Percentiles rank a stretch among this genome's conserved stretches.
These are phyloP conservation scores for Canna indica DNA, from an alignment of 176 grass and related monocot species.

Conservation along the genomic window DNA sequence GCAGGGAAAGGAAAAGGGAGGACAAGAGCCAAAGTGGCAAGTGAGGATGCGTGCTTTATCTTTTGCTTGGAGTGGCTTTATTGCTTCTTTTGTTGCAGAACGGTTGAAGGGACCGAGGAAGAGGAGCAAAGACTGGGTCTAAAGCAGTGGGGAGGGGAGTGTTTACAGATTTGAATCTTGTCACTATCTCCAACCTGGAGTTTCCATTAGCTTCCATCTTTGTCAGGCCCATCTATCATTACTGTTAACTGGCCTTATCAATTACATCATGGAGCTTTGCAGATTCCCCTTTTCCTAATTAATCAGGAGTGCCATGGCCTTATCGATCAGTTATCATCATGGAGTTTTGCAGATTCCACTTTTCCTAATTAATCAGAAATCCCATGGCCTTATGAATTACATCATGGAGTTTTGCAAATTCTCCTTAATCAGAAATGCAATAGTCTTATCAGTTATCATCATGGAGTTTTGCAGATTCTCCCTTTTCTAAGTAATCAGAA, in stretches of 20 bases:
- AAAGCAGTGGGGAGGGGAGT: neutral
- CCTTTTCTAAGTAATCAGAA: too few relatives aligned
- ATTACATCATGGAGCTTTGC: too few relatives aligned
- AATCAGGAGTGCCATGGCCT: too few relatives aligned
- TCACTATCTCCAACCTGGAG: neutral
- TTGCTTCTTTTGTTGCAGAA: conserved; percentile 6
- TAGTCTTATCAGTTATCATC: too few relatives aligned
- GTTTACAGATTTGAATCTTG: neutral
- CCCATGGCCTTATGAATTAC: too few relatives aligned
- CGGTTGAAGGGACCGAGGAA: neutral
- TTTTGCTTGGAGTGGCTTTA: neutral
- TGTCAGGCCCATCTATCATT: neutral
- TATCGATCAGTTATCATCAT: too few relatives aligned
- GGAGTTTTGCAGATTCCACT: too few relatives aligned
- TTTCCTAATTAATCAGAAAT: too few relatives aligned
- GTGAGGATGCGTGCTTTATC: neutral
- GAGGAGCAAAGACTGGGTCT: neutral
- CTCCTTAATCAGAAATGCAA: too few relatives aligned
- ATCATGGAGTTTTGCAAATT: too few relatives aligned
- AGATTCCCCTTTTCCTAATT: too few relatives aligned
- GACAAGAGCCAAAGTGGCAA: neutral
- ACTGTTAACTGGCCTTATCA: neutral
- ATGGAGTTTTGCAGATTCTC: too few relatives aligned
- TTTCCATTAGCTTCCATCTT: neutral
- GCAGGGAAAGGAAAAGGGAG: neutral